Conservation (phyloP, 73 alveolate genomes). For the Tetrahymena malaccensis region DNA sequence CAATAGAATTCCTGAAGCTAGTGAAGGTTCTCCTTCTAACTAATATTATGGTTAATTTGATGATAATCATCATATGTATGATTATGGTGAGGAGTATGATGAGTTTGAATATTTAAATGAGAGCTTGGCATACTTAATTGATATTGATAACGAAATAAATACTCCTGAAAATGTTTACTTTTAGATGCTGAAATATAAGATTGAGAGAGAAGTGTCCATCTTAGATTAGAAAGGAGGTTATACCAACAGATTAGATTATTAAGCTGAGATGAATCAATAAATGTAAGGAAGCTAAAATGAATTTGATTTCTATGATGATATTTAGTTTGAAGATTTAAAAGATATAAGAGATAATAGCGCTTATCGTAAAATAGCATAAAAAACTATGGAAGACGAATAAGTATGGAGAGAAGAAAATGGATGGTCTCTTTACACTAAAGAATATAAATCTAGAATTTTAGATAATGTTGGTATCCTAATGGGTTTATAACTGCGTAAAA, state of each 20-base stretch:
- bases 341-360: slow-evolving; percentile 66
- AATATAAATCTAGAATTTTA: slow-evolving; percentile 50
- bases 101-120: neutral
- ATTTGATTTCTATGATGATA: slow-evolving; percentile 18
- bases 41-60: neutral
- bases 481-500: slow-evolving; percentile 42
- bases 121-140: neutral
- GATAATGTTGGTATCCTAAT: slow-evolving; percentile 60
- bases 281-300: slow-evolving; percentile 1
- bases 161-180: slow-evolving; percentile 10
- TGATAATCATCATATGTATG: neutral
- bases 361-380: slow-evolving; percentile 42
- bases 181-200: slow-evolving; percentile 3
- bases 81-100: neutral
- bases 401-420: slow-evolving; percentile 63
- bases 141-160: neutral
- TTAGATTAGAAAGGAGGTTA: slow-evolving; percentile 4
- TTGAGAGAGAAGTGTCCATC: neutral
- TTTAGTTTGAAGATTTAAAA: slow-evolving; percentile 41
- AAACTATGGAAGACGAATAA: slow-evolving; percentile 48
- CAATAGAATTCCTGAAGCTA: neutral
- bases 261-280: neutral
- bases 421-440: slow-evolving; percentile 57
- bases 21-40: neutral
- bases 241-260: neutral